Percentiles rank a stretch among this genome's conserved stretches.
phyloP scores from a whole-genome alignment of 176 grass and related monocot genomes.

The Oropetium thomaeum region DNA sequence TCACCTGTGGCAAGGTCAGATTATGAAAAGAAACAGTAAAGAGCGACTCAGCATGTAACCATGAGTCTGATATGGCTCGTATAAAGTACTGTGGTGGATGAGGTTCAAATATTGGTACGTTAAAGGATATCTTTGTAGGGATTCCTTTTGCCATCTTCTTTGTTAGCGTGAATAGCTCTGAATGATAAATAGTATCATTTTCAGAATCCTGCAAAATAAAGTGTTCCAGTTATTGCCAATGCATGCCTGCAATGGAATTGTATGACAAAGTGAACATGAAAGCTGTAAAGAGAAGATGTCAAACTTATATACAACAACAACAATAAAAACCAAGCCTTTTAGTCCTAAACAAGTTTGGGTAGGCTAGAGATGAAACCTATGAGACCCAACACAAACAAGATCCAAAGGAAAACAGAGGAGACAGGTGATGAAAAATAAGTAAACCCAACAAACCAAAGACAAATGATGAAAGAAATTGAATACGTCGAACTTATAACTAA shows the following conservation, averaged over 20 bases:
- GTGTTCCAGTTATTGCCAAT: conserved; percentile 15
- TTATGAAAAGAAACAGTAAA: conserved; percentile 96
- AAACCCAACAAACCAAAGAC: too few species aligned
- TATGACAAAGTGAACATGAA: neutral
- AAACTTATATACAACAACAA: neutral
- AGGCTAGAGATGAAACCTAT: too few species aligned
- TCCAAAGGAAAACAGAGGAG: too few species aligned
- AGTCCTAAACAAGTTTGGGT: too few species aligned
- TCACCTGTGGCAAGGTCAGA: conserved; percentile 90
- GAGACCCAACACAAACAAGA: too few species aligned
- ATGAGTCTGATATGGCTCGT: conserved; percentile 89
- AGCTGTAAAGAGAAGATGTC: conserved; percentile 1
- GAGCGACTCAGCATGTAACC: conserved; percentile 88
- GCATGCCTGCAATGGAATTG: conserved; percentile 19
- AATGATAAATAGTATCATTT: conserved; percentile 98
- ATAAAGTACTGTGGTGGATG: conserved; percentile 98
- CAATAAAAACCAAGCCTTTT: neutral
- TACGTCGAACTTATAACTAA: too few species aligned
- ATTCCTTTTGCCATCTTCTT: conserved; percentile 82
- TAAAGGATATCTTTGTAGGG: conserved; percentile 88
- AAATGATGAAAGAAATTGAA: too few species aligned
- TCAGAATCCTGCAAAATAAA: conserved; percentile 84
- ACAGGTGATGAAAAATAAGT: too few species aligned
- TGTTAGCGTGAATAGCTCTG: conserved; percentile 82
- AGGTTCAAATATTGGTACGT: conserved; percentile 95